Evolutionary conservation across 306 rosid genomes (phyloP).

Genomic region (Senna siamea): DNA sequence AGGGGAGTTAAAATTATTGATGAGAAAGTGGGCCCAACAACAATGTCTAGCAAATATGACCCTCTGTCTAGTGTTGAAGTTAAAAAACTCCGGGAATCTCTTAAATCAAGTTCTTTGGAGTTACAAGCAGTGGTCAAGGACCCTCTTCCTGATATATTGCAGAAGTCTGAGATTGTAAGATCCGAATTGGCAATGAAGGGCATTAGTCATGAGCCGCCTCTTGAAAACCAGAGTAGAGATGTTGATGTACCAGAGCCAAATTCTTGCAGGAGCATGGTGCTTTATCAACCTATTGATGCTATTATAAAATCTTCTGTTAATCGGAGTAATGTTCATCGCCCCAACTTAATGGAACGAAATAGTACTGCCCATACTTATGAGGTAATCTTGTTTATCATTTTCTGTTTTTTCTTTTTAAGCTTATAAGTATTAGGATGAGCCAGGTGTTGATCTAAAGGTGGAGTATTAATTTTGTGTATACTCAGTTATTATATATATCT

Average conservation of each 20-base stretch:
- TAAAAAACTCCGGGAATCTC: slow-evolving; percentile 59
- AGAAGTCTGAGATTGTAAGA: slow-evolving; percentile 49
- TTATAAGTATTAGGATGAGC: slow-evolving; percentile 21
- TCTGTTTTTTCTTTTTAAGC: slow-evolving; percentile 29
- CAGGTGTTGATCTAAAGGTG: slow-evolving; percentile 1
- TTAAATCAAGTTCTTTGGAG: slow-evolving; percentile 66
- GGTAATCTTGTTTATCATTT: slow-evolving; percentile 54
- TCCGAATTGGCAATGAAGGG: slow-evolving; percentile 48
- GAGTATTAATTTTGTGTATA: too few species aligned
- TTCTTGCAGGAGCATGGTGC: slow-evolving; percentile 36
- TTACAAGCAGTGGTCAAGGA: slow-evolving; percentile 62
- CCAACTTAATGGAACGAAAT: slow-evolving; percentile 64
- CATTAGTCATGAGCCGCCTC: slow-evolving; percentile 32
- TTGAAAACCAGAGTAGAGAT: slow-evolving; percentile 42
- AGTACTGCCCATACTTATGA: slow-evolving; percentile 52
- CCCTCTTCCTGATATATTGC: slow-evolving; percentile 79
- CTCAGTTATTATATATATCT: neutral
- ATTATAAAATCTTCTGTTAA: slow-evolving; percentile 40
- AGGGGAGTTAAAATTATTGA: slow-evolving; percentile 57
- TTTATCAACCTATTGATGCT: slow-evolving; percentile 42
- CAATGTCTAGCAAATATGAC: slow-evolving; percentile 25
- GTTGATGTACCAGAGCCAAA: slow-evolving; percentile 39
- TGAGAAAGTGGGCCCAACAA: slow-evolving; percentile 42
- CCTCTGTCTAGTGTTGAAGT: slow-evolving; percentile 49
- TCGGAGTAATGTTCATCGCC: slow-evolving; percentile 36